phyloP scores from a whole-genome alignment of 495 filamentous ascomycete species.

The Bacidia rubella region DNA sequence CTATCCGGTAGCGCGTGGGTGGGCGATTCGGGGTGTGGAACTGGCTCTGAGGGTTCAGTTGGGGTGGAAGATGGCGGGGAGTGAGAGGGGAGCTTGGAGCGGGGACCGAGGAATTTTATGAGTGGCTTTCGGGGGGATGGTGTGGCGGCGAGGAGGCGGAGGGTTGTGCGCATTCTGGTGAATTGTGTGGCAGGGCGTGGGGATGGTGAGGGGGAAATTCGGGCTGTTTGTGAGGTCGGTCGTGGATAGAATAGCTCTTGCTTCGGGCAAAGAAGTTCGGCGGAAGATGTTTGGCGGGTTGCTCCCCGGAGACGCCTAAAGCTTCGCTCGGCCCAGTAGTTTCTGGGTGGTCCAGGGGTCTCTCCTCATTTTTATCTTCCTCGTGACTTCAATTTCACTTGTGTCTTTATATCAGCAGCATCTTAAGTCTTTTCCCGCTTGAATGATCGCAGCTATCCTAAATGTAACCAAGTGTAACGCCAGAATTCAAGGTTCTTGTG shows the following conservation, averaged over 20 bases:
- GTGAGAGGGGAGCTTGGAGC: constrained; percentile 61
- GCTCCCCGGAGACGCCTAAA: too few species aligned
- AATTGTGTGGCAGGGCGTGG: background rate
- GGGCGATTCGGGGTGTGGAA: constrained; percentile 52
- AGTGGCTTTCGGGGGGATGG: constrained; percentile 42
- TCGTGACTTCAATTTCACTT: too few species aligned
- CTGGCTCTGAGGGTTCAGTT: constrained; percentile 17
- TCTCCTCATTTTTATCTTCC: too few species aligned
- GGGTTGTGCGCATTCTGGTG: constrained; percentile 47
- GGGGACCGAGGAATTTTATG: constrained; percentile 88
- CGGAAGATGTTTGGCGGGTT: too few species aligned
- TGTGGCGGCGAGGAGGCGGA: constrained; percentile 51
- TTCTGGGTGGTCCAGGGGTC: too few species aligned
- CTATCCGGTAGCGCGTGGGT: constrained; percentile 46
- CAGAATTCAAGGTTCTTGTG: too few species aligned
- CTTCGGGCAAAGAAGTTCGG: too few species aligned
- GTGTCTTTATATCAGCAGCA: too few species aligned
- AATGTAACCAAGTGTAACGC: too few species aligned
- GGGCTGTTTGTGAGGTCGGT: background rate
- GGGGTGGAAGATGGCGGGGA: constrained; percentile 34
- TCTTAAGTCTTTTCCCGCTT: too few species aligned
- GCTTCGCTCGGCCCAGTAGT: too few species aligned
- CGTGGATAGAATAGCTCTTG: background rate
- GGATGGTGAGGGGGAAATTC: background rate
- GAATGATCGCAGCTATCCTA: too few species aligned